phyloP scores from a whole-genome alignment of 495 filamentous ascomycete species.

The Hypoxylon cercidicola region DNA sequence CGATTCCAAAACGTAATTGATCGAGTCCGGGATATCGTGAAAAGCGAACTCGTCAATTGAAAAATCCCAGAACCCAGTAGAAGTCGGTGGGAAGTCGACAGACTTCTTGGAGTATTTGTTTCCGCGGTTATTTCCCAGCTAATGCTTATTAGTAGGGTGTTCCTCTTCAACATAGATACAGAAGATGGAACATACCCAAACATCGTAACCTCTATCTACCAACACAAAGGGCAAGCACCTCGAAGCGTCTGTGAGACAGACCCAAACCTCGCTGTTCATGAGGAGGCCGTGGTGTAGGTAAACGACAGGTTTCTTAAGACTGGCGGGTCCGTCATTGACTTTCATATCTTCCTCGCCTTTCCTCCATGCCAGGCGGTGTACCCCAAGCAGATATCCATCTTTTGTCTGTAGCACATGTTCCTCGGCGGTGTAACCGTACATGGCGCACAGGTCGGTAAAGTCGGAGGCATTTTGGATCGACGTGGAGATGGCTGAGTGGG shows the following conservation, averaged over 20 bases:
- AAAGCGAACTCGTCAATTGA: constrained; percentile 98
- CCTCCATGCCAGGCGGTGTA: constrained; percentile 86
- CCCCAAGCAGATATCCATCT: constrained; percentile 91
- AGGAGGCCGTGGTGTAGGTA: constrained; percentile 96
- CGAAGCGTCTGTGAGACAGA: constrained; percentile 87
- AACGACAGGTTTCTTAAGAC: constrained; percentile 83
- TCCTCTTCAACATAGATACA: neutral
- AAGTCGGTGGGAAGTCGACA: constrained; percentile 74
- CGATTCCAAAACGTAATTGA: constrained; percentile 87
- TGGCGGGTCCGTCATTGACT: constrained; percentile 77
- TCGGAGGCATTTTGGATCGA: constrained; percentile 77
- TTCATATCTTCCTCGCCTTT: constrained; percentile 78
- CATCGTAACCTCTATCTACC: constrained; percentile 93
- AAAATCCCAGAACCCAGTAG: constrained; percentile 91
- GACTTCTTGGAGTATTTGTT: constrained; percentile 99
- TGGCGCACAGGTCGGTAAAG: constrained; percentile 88
- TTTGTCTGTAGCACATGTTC: constrained; percentile 95
- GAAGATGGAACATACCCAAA: constrained; percentile 73
- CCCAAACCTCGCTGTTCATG: constrained; percentile 99
- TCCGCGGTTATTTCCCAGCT: constrained; percentile 95
- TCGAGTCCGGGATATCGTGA: constrained; percentile 94
- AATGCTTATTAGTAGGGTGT: constrained; percentile 17
- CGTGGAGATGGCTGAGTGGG: constrained; percentile 57
- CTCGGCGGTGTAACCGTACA: constrained; percentile 91
- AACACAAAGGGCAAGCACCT: constrained; percentile 87